Base-by-base conservation (phyloP, 495 filamentous ascomycete genomes). In the Viridothelium virens region DNA sequence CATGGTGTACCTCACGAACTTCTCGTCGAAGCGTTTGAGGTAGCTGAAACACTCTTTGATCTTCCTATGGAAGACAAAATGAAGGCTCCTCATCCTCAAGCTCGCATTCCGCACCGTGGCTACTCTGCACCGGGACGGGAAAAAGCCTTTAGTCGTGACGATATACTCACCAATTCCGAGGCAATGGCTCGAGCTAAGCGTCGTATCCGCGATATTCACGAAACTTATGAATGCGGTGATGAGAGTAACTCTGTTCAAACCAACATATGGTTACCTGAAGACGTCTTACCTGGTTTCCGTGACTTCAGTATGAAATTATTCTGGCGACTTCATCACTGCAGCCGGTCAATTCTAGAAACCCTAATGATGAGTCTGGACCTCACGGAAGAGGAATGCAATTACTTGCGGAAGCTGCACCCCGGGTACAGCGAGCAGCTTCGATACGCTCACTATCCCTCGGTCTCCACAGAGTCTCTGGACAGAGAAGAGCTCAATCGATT, bases 271-370 rank as follows among this genome's bases (percentile, higher is more conserved):
- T 18, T 59, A 18, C 53, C 53, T 3, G 53, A 59, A 59, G 53
- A 59, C 11, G 53, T 59, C 3, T 59, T 59, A 4, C 53, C 53
- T 59, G 53, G 53, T 31, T 59, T 59, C 36, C 53, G 53, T 59
- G 53, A 59, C 33, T 59, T 59, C 18, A 59, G 53, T 59, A 59
- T 59, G 53, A 59, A 59, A 31, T 18, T 59, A 36, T 59, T 59
- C 53, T 59, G 53, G 53, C 18, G 53, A 59, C 14, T 59, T 3
- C 53, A 59, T 14, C 25, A 59, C 5, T 59, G 53, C 31, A 31
- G 25, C 25, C 18, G 53, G 3, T 9, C 31, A 14, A 36, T 59
- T 59, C 53, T 59, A 7, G 53, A 59, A 36, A 4, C 53, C 6
- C 53, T 59, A 14, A 59, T 59, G 53, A 59, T 59, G 53, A 59